Base-by-base conservation (phyloP, 176 grass and related monocot species). In the Oryza brachyantha region DNA sequence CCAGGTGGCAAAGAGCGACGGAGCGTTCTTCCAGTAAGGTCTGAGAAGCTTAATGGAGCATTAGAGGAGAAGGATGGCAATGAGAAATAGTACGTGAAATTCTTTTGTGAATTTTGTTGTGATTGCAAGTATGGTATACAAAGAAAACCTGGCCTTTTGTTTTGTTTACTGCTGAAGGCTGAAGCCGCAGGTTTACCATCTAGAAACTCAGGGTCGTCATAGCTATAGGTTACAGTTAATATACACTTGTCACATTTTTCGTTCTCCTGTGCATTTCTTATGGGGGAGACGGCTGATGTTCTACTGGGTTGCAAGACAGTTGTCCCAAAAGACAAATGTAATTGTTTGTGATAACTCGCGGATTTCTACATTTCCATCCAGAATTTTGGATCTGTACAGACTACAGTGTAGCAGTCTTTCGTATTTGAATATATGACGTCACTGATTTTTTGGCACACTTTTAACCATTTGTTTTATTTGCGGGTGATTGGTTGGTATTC, bases 1-100 rank as follows among this genome's bases (percentile, higher is more conserved):
- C 91, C 91, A 11, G 93, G 93, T 0, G 93, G 93, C 22, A 97
- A 93, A 77, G 91, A 97, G 71, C 81, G 81, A 25, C 80, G 86
- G 21, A 78, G 80, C 1, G 8, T 78, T 7, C 79, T 90, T 21
- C 84, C 87, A 0, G 65, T 82, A 73, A 90, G 84, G 54, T 83
- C 88, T 10, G 84, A 79, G 7, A 88, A 58, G 16, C 81, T 28
- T 76, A 84, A 79, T n/a, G 86, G 75, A 34, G 63, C 32, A 62
- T 69, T 76, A 54, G 76, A 88, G 42, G 86, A 88, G 19, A 88
- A 68, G 70, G 63, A 57, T 42, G 64, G 42, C 7, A 21, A 11
- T 2, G 86, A 84, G 25, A 75, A 84, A 57, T 88, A 88, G 45
- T 63, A 52, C 68, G 50, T 26, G 27, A 24, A 42, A 34, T 69